These are phyloP conservation scores for Gossypium armourianum DNA, from an alignment of 441 rosid genomes.

Conservation along the genomic window DNA sequence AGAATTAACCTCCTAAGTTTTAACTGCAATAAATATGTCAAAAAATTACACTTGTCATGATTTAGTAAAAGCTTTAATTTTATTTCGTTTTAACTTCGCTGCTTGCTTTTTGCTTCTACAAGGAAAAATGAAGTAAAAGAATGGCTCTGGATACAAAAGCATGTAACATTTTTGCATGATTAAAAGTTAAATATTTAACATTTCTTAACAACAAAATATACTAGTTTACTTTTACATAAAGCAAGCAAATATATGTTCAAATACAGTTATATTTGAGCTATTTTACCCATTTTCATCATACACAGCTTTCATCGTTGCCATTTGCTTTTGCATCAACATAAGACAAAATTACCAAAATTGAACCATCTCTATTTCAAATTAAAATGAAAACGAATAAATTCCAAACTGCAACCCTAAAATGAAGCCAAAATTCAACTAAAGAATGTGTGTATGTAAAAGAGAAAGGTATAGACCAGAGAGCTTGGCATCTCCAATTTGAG, in stretches of 20 bases:
- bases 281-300: neutral
- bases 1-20: neutral
- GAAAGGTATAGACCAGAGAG: conserved; percentile 31
- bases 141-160: neutral
- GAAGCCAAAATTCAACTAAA: neutral
- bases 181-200: neutral
- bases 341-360: neutral
- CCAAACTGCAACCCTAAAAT: neutral
- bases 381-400: neutral
- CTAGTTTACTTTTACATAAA: neutral
- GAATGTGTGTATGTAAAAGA: neutral
- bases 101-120: conserved; percentile 3
- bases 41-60: neutral
- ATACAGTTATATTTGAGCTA: neutral
- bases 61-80: neutral
- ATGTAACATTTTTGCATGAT: neutral
- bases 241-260: neutral
- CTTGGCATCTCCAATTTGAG: conserved; percentile 14
- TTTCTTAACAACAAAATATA: neutral
- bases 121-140: neutral
- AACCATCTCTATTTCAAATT: neutral
- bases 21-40: neutral
- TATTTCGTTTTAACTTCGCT: neutral
- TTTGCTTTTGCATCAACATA: neutral
- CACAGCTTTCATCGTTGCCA: neutral